Percentiles rank a stretch among this genome's conserved stretches.
Conservation (phyloP, 768 basidiomycete genomes). For the Boletus rufocinnamomeus region DNA sequence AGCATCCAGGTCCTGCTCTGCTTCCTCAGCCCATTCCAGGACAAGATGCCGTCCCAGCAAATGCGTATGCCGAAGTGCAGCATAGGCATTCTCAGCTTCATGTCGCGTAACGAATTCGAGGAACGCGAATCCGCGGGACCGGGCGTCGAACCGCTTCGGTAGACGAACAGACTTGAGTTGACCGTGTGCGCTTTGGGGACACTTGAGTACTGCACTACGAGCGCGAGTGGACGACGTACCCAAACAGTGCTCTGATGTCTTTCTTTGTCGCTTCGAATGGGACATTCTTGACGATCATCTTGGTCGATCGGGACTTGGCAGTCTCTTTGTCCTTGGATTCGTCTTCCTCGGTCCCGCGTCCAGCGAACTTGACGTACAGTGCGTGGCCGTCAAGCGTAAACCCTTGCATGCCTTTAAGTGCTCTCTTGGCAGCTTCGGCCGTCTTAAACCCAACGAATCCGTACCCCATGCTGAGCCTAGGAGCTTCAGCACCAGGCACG, state of each 20-base stretch:
- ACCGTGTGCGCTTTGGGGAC: slow-evolving; percentile 69
- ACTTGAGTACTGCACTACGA: background rate
- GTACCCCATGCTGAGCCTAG: slow-evolving; percentile 89
- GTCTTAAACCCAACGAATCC: slow-evolving; percentile 93
- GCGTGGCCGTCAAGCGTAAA: slow-evolving; percentile 86
- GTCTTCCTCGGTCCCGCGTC: slow-evolving; percentile 70
- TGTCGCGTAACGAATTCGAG: slow-evolving; percentile 88
- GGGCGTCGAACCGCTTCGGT: slow-evolving; percentile 87
- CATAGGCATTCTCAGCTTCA: slow-evolving; percentile 89
- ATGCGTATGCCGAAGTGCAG: slow-evolving; percentile 89
- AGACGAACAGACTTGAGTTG: slow-evolving; percentile 93
- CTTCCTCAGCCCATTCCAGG: slow-evolving; percentile 90
- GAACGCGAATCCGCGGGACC: slow-evolving; percentile 94
- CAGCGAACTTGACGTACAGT: slow-evolving; percentile 83
- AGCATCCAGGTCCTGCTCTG: slow-evolving; percentile 72
- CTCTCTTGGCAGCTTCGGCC: slow-evolving; percentile 69
- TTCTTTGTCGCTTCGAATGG: slow-evolving; percentile 96
- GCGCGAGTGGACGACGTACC: slow-evolving; percentile 52
- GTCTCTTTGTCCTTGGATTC: slow-evolving; percentile 39
- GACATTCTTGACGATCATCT: slow-evolving; percentile 97
- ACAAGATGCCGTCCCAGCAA: slow-evolving; percentile 94
- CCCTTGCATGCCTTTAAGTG: slow-evolving; percentile 74
- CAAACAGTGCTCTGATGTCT: slow-evolving; percentile 87
- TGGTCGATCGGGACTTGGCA: slow-evolving; percentile 71
- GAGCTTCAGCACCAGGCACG: slow-evolving; percentile 34